Percentiles rank a stretch among this genome's conserved stretches.
phyloP scores from a whole-genome alignment of 2,329 filamentous ascomycete genomes.

The Trichocomaceae sp. region DNA sequence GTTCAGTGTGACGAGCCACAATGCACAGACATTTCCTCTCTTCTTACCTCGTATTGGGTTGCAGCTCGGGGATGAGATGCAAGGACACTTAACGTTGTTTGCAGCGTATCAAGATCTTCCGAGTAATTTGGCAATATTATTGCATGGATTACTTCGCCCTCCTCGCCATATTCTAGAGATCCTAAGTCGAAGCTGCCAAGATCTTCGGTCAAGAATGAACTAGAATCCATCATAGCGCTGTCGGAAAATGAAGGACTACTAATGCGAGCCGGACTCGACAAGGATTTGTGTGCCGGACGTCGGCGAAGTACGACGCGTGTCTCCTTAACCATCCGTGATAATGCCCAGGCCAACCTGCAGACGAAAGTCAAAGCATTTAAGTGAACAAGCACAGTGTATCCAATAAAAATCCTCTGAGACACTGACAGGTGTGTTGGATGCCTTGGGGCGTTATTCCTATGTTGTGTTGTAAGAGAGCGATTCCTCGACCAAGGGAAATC shows the following conservation, averaged over 20 bases:
- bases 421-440: conserved; percentile 14
- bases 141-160: conserved; percentile 52
- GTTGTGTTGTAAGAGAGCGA: conserved; percentile 8
- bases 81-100: conserved; percentile 62
- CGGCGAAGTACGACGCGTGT: conserved; percentile 19
- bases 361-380: conserved; percentile 55
- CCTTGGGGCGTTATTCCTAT: not conserved
- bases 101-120: conserved; percentile 61
- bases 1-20: not conserved
- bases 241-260: conserved; percentile 9
- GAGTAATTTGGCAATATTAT: conserved; percentile 70
- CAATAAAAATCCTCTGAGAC: conserved; percentile 46
- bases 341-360: conserved; percentile 44
- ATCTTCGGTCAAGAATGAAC: not conserved
- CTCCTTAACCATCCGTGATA: conserved; percentile 33
- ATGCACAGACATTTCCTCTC: not conserved
- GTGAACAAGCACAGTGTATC: conserved; percentile 61
- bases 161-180: conserved; percentile 48
- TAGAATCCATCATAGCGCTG: conserved; percentile 13
- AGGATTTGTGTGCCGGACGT: conserved; percentile 9
- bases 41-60: conserved; percentile 62
- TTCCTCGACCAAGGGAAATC: conserved; percentile 15
- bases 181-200: conserved; percentile 25
- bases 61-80: conserved; percentile 60
- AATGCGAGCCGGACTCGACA: not conserved